Evolutionary conservation across 1,284 basidiomycete species (phyloP).

Genomic region (Leccinum subrobustum): DNA sequence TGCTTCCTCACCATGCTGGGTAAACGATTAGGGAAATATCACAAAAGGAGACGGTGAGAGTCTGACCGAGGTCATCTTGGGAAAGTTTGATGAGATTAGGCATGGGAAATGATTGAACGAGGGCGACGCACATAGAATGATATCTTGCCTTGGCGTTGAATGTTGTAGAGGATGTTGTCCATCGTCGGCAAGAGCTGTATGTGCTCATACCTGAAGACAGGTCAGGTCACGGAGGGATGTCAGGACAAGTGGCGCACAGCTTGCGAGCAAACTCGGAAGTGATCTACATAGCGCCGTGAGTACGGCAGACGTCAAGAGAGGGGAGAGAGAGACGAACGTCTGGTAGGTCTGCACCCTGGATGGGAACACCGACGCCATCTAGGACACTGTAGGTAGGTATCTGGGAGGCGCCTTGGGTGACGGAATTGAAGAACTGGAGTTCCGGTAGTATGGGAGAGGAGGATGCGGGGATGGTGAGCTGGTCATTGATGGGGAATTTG

Average conservation of each 20-base stretch:
- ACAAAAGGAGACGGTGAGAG: not conserved
- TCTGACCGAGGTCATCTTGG: conserved; percentile 75
- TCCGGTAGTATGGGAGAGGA: conserved; percentile 65
- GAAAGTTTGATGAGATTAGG: conserved; percentile 12
- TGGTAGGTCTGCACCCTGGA: conserved; percentile 73
- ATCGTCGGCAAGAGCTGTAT: conserved; percentile 85
- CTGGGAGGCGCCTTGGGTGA: conserved; percentile 54
- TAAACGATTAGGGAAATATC: conserved; percentile 8
- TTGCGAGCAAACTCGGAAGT: conserved; percentile 69
- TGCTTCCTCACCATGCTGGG: conserved; percentile 87
- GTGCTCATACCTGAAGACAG: conserved; percentile 59
- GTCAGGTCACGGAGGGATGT: not conserved
- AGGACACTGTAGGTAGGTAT: conserved; percentile 84
- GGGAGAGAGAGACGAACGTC: conserved; percentile 46
- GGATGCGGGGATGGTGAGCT: conserved; percentile 58
- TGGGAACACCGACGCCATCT: conserved; percentile 70
- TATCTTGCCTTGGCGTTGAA: conserved; percentile 92
- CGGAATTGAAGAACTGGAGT: conserved; percentile 76
- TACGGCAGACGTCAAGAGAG: not conserved
- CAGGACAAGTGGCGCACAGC: conserved; percentile 45
- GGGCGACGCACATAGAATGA: conserved; percentile 79
- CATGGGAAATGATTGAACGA: conserved; percentile 9
- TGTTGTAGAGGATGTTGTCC: conserved; percentile 88
- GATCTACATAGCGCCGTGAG: conserved; percentile 47
- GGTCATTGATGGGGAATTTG: conserved; percentile 25